Evolutionary conservation across 768 basidiomycete species (phyloP).

Genomic region (Trametes meyenii): DNA sequence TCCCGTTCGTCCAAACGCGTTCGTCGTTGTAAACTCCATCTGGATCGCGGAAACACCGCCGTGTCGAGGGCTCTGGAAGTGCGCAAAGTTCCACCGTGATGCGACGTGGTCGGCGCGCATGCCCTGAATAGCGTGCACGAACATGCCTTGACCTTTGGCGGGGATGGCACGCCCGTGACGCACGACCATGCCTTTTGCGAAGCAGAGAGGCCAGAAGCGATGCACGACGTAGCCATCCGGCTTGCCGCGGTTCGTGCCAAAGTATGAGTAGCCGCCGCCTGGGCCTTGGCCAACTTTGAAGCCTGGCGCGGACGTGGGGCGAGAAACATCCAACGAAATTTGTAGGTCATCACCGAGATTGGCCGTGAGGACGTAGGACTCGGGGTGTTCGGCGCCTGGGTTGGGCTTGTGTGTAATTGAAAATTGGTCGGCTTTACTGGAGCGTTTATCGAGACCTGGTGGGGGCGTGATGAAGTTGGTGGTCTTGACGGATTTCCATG

Average conservation of each 20-base stretch:
- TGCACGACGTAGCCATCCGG: slow-evolving; percentile 88
- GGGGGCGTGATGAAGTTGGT: slow-evolving; percentile 76
- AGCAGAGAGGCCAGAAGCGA: slow-evolving; percentile 83
- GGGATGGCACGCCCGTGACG: slow-evolving; percentile 60
- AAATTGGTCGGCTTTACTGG: slow-evolving; percentile 84
- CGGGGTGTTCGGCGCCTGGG: slow-evolving; percentile 61
- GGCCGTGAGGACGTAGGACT: slow-evolving; percentile 78
- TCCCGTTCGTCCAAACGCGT: slow-evolving; percentile 77
- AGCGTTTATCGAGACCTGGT: slow-evolving; percentile 82
- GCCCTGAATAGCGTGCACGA: slow-evolving; percentile 96
- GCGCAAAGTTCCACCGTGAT: slow-evolving; percentile 91
- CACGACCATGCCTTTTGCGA: slow-evolving; percentile 67
- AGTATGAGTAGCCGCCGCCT: slow-evolving; percentile 89
- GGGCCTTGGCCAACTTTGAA: slow-evolving; percentile 91
- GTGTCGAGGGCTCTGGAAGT: slow-evolving; percentile 79
- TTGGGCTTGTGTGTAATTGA: slow-evolving; percentile 68
- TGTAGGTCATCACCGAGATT: slow-evolving; percentile 82
- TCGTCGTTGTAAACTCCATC: slow-evolving; percentile 94
- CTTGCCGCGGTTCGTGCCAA: slow-evolving; percentile 66
- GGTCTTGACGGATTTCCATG: slow-evolving; percentile 89
- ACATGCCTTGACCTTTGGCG: slow-evolving; percentile 74
- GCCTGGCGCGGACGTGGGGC: slow-evolving; percentile 73
- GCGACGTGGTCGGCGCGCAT: slow-evolving; percentile 96
- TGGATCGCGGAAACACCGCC: slow-evolving; percentile 84
- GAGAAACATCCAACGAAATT: slow-evolving; percentile 70